These are phyloP conservation scores for Syncephalastrum monosporum DNA, from an alignment of 371 early-diverging fungal species.

Conservation along the genomic window DNA sequence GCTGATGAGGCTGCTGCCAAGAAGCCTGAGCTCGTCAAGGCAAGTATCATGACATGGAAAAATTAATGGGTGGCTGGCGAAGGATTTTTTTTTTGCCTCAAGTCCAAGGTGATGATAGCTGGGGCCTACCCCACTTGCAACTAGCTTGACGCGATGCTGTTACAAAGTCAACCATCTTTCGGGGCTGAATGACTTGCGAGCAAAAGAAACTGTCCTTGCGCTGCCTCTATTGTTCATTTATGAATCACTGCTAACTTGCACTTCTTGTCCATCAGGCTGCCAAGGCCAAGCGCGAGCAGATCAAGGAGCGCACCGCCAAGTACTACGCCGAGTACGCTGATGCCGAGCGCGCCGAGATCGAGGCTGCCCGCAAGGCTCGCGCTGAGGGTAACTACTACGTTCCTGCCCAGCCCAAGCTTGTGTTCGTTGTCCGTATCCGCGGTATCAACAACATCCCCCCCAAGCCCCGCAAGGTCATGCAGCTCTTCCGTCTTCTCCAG, in stretches of 20 bases:
- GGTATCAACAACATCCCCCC: constrained; percentile 99
- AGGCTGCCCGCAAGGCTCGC: constrained; percentile 92
- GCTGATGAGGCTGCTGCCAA: constrained; percentile 73
- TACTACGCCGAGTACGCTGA: constrained; percentile 94
- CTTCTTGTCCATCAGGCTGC: constrained; percentile 55
- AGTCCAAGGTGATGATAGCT: constrained; percentile 11
- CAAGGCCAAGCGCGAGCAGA: constrained; percentile 83
- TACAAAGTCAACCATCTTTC: constrained; percentile 69
- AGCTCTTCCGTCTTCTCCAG: constrained; percentile 98
- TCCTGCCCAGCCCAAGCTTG: constrained; percentile 96
- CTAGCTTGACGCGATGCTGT: constrained; percentile 53
- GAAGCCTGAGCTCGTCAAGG: constrained; percentile 65
- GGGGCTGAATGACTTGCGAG: constrained; percentile 53
- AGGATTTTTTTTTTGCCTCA: not conserved
- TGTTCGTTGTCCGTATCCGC: constrained; percentile 96
- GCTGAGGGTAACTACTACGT: constrained; percentile 92
- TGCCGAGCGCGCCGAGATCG: constrained; percentile 86
- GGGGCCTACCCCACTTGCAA: constrained; percentile 19
- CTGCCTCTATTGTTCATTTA: too few relatives aligned
- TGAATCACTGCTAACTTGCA: too few relatives aligned
- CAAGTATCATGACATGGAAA: constrained; percentile 25
- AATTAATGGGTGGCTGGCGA: not conserved
- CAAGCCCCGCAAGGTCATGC: constrained; percentile 99
- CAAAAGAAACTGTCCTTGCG: too few relatives aligned
- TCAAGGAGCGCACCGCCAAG: constrained; percentile 98